Evolutionary conservation across 768 basidiomycete species (phyloP).

Genomic region (Termitomyces sp.): DNA sequence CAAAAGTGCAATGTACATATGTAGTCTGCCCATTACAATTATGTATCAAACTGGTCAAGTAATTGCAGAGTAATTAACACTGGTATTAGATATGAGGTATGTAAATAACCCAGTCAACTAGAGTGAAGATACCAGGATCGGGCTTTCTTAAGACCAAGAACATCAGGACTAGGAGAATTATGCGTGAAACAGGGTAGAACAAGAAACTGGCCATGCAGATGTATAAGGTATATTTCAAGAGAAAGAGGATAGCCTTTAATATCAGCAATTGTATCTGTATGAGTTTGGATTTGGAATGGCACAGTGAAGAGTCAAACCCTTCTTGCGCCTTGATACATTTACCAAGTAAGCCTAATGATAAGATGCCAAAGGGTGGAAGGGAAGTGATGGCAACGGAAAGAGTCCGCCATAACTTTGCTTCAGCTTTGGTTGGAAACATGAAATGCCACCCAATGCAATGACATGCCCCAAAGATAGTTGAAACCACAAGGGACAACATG

Average conservation of each 20-base stretch:
- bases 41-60: too few relatives aligned
- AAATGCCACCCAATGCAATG: slow-evolving; percentile 26
- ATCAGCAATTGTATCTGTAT: too few relatives aligned
- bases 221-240: too few relatives aligned
- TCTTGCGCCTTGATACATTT: too few relatives aligned
- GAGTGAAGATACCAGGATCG: not conserved
- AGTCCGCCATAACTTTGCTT: slow-evolving; percentile 22
- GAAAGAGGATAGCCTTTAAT: too few relatives aligned
- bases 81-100: not conserved
- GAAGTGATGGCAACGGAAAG: slow-evolving; percentile 14
- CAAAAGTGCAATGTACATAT: too few relatives aligned
- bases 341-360: not conserved
- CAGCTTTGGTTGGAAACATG: slow-evolving; percentile 18
- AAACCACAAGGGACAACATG: not conserved
- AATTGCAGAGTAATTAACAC: too few relatives aligned
- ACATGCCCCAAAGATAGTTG: slow-evolving; percentile 19
- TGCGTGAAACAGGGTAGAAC: not conserved
- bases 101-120: not conserved
- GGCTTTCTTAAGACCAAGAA: not conserved
- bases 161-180: not conserved
- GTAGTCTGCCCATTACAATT: too few relatives aligned
- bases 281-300: too few relatives aligned
- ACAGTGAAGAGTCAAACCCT: too few relatives aligned
- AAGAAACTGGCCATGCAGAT: not conserved
- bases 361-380: not conserved